Percentiles rank a stretch among this genome's conserved stretches.
phyloP scores from a whole-genome alignment of 345 rosid species.

The Eutrema heterophyllum region DNA sequence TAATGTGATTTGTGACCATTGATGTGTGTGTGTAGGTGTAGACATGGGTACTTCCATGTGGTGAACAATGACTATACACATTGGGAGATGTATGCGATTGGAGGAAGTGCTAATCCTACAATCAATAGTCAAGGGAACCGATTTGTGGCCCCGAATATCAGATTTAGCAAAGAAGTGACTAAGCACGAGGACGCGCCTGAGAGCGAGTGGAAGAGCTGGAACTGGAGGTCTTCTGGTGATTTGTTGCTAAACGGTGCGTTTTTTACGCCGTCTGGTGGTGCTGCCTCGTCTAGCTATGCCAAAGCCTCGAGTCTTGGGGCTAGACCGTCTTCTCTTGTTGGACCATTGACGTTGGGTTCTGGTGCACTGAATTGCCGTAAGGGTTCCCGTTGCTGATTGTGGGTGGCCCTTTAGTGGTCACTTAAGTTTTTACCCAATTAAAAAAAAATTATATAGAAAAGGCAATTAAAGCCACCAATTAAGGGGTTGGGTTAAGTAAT shows the following conservation, averaged over 20 bases:
- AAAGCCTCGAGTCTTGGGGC: constrained; percentile 59
- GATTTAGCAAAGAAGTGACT: constrained; percentile 72
- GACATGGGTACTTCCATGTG: constrained; percentile 85
- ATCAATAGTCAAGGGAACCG: constrained; percentile 88
- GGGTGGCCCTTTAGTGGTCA: background rate
- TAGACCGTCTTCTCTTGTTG: constrained; percentile 42
- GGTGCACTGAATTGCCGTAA: constrained; percentile 54
- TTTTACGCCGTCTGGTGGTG: constrained; percentile 46
- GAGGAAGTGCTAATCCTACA: constrained; percentile 77
- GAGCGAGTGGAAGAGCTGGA: constrained; percentile 54
- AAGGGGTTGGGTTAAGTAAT: constrained; percentile 8
- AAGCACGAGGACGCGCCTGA: constrained; percentile 47
- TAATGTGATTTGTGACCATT: constrained; percentile 3
- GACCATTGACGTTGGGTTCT: constrained; percentile 44
- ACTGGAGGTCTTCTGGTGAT: constrained; percentile 60
- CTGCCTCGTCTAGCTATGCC: constrained; percentile 49
- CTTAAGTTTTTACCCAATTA: background rate
- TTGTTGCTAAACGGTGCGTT: constrained; percentile 60
- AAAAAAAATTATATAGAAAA: constrained; percentile 15
- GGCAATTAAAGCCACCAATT: constrained; percentile 25
- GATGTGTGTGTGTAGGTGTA: constrained; percentile 44
- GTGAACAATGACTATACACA: constrained; percentile 88
- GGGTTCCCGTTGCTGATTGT: constrained; percentile 42
- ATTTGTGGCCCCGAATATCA: constrained; percentile 52
- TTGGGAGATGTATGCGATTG: constrained; percentile 92